Evolutionary conservation across 805 yeast species (phyloP).

Genomic region (Kazachstania bromeliacearum): DNA sequence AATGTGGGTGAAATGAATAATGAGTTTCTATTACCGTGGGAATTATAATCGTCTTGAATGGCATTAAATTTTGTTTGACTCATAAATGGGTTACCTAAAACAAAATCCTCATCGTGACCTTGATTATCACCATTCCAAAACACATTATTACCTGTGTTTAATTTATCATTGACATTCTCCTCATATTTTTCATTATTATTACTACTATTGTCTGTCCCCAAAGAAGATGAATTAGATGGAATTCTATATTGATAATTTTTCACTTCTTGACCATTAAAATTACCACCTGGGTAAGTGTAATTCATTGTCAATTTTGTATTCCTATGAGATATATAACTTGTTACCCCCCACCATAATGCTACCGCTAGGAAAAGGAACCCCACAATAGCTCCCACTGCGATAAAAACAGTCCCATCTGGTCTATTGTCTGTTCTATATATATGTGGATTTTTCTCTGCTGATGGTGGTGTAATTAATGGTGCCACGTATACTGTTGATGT

Average conservation of each 20-base stretch:
- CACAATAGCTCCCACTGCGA: conserved; percentile 64
- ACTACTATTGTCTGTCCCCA: conserved; percentile 1
- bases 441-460: conserved; percentile 54
- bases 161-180: neutral
- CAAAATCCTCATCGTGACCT: neutral
- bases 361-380: conserved; percentile 49
- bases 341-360: conserved; percentile 42
- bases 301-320: conserved; percentile 34
- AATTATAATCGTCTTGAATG: conserved; percentile 13
- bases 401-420: conserved; percentile 75
- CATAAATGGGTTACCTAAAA: neutral
- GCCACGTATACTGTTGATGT: conserved; percentile 14
- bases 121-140: conserved; percentile 1
- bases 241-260: neutral
- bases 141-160: neutral
- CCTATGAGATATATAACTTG: conserved; percentile 40
- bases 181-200: neutral
- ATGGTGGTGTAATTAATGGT: conserved; percentile 41
- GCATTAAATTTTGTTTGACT: conserved; percentile 8
- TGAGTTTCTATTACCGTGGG: conserved; percentile 23
- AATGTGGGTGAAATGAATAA: conserved; percentile 77
- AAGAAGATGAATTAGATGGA: conserved; percentile 3
- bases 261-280: too few species aligned
- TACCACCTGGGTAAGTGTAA: neutral
- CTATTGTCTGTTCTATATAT: conserved; percentile 37